Evolutionary conservation across 257 asterid species (phyloP).

Genomic region (Apocynum venetum): DNA sequence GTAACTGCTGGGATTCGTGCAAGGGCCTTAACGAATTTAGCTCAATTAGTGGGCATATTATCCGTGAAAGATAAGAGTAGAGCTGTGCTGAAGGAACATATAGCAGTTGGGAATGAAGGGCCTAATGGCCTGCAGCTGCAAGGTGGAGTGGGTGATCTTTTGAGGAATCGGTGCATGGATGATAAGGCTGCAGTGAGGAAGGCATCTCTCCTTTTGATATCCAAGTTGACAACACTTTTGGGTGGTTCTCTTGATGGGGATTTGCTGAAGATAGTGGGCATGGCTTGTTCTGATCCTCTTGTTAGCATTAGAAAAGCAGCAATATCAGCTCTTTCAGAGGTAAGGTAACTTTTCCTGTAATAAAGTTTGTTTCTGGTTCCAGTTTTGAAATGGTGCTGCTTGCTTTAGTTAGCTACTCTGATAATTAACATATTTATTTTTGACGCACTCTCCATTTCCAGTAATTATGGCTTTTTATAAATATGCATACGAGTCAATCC

Average conservation of each 20-base stretch:
- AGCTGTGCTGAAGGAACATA: constrained; percentile 44
- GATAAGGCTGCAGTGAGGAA: constrained; percentile 96
- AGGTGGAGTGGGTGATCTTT: constrained; percentile 43
- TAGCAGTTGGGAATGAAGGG: constrained; percentile 50
- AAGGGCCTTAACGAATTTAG: constrained; percentile 70
- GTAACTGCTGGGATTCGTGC: constrained; percentile 67
- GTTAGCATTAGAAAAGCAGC: constrained; percentile 95
- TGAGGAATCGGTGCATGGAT: constrained; percentile 67
- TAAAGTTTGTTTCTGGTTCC: constrained; percentile 6
- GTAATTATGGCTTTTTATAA: not conserved
- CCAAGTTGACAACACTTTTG: constrained; percentile 55
- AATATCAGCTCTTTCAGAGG: constrained; percentile 86
- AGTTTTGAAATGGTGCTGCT: not conserved
- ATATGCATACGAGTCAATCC: not conserved
- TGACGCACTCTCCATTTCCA: not conserved
- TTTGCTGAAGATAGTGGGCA: constrained; percentile 70
- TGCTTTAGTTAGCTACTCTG: not conserved
- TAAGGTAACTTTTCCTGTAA: constrained; percentile 27
- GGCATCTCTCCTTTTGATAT: constrained; percentile 78
- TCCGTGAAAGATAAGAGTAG: constrained; percentile 43
- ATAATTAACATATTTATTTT: not conserved
- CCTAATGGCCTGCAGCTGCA: constrained; percentile 7
- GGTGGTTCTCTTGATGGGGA: constrained; percentile 70
- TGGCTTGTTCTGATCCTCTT: constrained; percentile 94
- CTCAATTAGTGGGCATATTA: constrained; percentile 57